These are phyloP conservation scores for Collybia sp. DNA, from an alignment of 768 basidiomycete species.

Conservation along the genomic window DNA sequence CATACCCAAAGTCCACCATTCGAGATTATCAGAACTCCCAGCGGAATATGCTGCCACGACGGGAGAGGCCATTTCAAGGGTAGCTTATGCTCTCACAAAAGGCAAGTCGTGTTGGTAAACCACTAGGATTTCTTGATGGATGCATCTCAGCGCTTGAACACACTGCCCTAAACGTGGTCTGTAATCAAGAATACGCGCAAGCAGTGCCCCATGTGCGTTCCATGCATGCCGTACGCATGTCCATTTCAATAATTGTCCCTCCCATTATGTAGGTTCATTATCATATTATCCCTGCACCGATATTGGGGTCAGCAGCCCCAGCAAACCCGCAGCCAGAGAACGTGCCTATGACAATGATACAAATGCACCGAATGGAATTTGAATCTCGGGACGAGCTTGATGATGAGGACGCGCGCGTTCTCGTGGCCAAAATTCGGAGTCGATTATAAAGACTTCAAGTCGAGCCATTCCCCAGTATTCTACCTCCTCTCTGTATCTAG, in stretches of 20 bases:
- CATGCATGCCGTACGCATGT: background rate
- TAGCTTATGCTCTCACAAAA: slow-evolving; percentile 58
- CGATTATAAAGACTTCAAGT: slow-evolving; percentile 22
- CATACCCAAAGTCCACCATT: slow-evolving; percentile 61
- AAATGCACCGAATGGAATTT: slow-evolving; percentile 61
- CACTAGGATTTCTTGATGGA: background rate
- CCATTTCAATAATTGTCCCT: background rate
- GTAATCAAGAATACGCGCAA: slow-evolving; percentile 80
- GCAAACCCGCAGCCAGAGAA: slow-evolving; percentile 7
- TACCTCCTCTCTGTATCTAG: background rate
- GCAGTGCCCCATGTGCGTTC: slow-evolving; percentile 67
- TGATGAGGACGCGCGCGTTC: slow-evolving; percentile 43
- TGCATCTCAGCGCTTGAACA: slow-evolving; percentile 47
- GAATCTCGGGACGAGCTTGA: slow-evolving; percentile 56
- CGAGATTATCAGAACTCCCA: slow-evolving; percentile 63
- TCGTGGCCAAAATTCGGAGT: slow-evolving; percentile 43
- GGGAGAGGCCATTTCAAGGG: slow-evolving; percentile 55
- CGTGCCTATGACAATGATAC: slow-evolving; percentile 32
- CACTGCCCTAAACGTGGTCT: slow-evolving; percentile 70
- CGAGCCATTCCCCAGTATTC: too few relatives aligned
- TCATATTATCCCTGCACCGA: slow-evolving; percentile 72
- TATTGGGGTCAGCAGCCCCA: slow-evolving; percentile 20
- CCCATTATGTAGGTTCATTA: slow-evolving; percentile 55
- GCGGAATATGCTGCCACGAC: slow-evolving; percentile 51
- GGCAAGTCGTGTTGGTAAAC: slow-evolving; percentile 31